Evolutionary conservation across 2,329 filamentous ascomycete species (phyloP).

Genomic region (Pseudogymnoascus sp.): DNA sequence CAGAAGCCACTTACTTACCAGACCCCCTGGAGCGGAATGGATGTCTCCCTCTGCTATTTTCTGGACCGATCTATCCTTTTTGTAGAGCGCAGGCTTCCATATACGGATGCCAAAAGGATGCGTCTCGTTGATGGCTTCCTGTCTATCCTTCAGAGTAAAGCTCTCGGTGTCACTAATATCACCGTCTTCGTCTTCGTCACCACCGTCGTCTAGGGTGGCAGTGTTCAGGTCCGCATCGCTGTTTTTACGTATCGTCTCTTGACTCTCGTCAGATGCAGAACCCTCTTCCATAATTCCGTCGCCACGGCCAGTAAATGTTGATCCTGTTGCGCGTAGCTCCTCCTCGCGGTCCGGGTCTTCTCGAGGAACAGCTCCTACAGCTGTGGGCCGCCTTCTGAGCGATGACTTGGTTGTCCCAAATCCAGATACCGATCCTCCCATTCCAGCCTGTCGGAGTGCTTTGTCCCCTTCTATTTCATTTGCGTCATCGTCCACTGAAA

Average conservation of each 20-base stretch:
- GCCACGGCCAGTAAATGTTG: slow-evolving; percentile 16
- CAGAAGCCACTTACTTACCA: slow-evolving; percentile 75
- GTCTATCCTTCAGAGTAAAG: slow-evolving; percentile 93
- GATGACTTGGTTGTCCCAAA: slow-evolving; percentile 31
- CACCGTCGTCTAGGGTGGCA: slow-evolving; percentile 32
- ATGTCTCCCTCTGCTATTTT: slow-evolving; percentile 95
- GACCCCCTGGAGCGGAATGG: slow-evolving; percentile 83
- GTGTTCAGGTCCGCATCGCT: slow-evolving; percentile 18
- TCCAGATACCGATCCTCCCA: slow-evolving; percentile 26
- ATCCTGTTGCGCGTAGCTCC: slow-evolving; percentile 29
- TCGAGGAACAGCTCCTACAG: slow-evolving; percentile 38
- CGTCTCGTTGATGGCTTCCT: slow-evolving; percentile 96
- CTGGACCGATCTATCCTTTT: slow-evolving; percentile 93
- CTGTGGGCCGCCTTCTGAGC: slow-evolving; percentile 40
- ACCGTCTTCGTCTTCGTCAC: slow-evolving; percentile 52
- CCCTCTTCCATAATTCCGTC: slow-evolving; percentile 9
- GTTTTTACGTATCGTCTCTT: slow-evolving; percentile 14
- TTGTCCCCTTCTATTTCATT: slow-evolving; percentile 69
- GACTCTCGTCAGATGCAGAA: slow-evolving; percentile 17
- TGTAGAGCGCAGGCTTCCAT: slow-evolving; percentile 98
- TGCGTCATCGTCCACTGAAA: slow-evolving; percentile 83
- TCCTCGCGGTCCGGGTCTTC: slow-evolving; percentile 42
- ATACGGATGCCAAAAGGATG: slow-evolving; percentile 98
- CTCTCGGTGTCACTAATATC: slow-evolving; percentile 88
- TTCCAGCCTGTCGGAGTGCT: slow-evolving; percentile 37